These are phyloP conservation scores for Elaeis guineensis DNA, from an alignment of 176 grass and related monocot species.

Conservation along the genomic window DNA sequence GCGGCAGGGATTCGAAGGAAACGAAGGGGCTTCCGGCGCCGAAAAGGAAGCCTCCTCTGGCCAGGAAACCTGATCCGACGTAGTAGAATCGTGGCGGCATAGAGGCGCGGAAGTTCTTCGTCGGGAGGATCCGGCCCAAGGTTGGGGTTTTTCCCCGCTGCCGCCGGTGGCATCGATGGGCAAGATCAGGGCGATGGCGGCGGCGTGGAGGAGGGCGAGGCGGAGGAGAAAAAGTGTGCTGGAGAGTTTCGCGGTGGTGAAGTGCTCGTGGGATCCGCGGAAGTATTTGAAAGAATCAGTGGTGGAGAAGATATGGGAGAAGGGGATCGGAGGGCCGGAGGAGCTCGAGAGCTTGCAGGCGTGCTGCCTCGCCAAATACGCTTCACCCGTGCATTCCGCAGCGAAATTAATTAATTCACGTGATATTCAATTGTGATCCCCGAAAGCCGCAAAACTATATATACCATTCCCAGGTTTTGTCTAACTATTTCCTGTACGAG, in stretches of 20 bases:
- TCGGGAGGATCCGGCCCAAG: conserved; percentile 12
- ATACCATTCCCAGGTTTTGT: too few relatives aligned
- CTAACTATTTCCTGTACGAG: too few relatives aligned
- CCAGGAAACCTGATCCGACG: neutral
- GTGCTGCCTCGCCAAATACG: conserved; percentile 42
- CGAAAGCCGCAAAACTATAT: too few relatives aligned
- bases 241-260: conserved; percentile 73
- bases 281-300: conserved; percentile 65
- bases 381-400: too few relatives aligned
- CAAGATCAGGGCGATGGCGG: too few relatives aligned
- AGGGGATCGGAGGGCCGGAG: conserved; percentile 55
- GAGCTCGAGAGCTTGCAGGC: conserved; percentile 80
- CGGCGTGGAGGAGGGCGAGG: neutral
- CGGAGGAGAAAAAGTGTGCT: conserved; percentile 25
- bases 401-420: too few relatives aligned
- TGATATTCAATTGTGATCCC: too few relatives aligned
- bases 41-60: neutral
- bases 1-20: neutral
- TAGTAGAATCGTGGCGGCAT: too few relatives aligned
- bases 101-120: conserved; percentile 29
- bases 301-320: conserved; percentile 79
- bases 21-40: neutral
- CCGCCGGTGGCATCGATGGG: too few relatives aligned
- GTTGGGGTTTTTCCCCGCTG: conserved; percentile 33
- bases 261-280: conserved; percentile 59